phyloP scores from a whole-genome alignment of 2,329 filamentous ascomycete genomes.

The Ilyonectria robusta region DNA sequence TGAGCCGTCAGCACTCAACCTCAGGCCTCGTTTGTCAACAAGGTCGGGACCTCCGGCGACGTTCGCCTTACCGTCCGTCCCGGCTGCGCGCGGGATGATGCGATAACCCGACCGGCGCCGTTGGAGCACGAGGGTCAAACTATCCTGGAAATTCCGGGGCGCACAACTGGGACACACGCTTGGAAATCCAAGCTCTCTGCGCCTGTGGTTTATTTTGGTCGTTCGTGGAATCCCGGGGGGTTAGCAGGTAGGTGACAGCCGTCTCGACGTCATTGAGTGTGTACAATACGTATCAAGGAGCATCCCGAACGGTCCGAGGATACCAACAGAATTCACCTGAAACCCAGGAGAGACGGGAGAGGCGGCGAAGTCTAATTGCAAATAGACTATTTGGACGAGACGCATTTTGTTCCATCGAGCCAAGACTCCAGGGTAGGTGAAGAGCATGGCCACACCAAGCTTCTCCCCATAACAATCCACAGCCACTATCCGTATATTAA shows the following conservation, averaged over 20 bases:
- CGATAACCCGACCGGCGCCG: constrained; percentile 6
- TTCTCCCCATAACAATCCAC: background rate
- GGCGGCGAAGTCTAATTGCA: background rate
- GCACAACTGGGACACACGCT: background rate
- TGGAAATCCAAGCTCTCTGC: background rate
- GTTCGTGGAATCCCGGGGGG: background rate
- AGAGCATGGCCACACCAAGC: background rate
- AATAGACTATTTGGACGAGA: constrained; percentile 1
- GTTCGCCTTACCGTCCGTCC: background rate
- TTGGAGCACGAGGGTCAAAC: constrained; percentile 4
- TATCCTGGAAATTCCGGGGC: background rate
- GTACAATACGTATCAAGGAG: constrained; percentile 8
- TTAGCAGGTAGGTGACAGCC: background rate
- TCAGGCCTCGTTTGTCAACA: background rate
- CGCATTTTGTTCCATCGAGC: constrained; percentile 6
- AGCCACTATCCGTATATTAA: background rate
- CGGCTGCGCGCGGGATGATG: constrained; percentile 14
- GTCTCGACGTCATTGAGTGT: constrained; percentile 9
- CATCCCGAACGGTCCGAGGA: constrained; percentile 10
- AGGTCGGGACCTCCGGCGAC: constrained; percentile 20
- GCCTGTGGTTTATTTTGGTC: constrained; percentile 7
- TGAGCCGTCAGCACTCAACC: background rate
- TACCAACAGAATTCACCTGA: constrained; percentile 14
- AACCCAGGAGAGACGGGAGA: constrained; percentile 10
- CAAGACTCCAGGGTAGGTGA: constrained; percentile 13